A percentile compares a stretch with the other conserved stretches of the same genome.
phyloP scores from a whole-genome alignment of 2,329 filamentous ascomycete species.

The Thelonectria rubi region DNA sequence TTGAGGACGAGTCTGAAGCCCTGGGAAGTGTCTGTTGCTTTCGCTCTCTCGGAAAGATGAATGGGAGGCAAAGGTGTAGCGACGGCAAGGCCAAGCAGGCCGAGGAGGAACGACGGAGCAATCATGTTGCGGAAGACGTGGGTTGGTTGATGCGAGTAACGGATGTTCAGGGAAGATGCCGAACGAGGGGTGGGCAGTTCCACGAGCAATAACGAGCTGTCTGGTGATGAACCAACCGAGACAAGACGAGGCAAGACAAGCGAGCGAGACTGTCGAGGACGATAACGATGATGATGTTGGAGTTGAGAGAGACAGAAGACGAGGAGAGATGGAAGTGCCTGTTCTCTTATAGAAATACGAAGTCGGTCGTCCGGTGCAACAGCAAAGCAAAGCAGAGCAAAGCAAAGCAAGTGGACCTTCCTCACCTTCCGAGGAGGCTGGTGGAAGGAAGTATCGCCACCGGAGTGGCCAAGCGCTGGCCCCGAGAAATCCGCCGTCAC shows the following conservation, averaged over 20 bases:
- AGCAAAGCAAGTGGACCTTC: background rate
- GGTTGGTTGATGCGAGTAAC: background rate
- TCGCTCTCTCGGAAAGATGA: constrained; percentile 27
- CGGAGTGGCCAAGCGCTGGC: background rate
- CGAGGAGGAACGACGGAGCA: constrained; percentile 36
- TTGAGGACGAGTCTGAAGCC: constrained; percentile 57
- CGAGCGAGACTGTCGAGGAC: background rate
- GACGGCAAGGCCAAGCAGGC: constrained; percentile 39
- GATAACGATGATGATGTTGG: background rate
- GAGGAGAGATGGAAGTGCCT: background rate
- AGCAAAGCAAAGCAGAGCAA: background rate
- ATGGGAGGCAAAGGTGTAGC: constrained; percentile 32
- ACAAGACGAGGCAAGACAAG: background rate
- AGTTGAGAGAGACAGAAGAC: background rate
- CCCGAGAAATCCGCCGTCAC: constrained; percentile 1
- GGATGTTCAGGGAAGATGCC: background rate
- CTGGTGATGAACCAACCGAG: background rate
- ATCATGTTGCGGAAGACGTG: constrained; percentile 31
- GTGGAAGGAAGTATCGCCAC: constrained; percentile 7
- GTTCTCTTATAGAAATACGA: constrained; percentile 6
- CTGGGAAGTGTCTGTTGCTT: constrained; percentile 34
- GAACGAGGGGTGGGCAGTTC: background rate
- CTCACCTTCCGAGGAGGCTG: background rate
- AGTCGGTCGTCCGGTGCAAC: constrained; percentile 10
- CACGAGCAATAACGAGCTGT: background rate